These are phyloP conservation scores for Scutellaria baicalensis DNA, from an alignment of 257 asterid species.

Conservation along the genomic window DNA sequence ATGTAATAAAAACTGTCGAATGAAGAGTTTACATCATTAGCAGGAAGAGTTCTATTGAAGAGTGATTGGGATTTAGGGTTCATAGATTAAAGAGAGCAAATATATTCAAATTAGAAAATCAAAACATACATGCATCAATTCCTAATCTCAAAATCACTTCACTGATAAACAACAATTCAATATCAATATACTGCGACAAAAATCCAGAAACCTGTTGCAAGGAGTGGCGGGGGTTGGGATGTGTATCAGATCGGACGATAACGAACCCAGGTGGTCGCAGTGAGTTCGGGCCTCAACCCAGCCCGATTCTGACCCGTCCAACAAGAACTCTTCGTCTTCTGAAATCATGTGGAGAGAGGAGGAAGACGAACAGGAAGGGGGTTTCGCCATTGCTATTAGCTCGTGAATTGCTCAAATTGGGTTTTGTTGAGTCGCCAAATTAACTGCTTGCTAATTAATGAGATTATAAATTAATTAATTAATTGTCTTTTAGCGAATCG, in stretches of 20 bases:
- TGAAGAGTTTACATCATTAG: no score
- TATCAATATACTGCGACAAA: neutral
- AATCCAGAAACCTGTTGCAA: constrained; percentile 45
- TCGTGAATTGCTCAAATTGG: neutral
- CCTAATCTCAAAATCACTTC: neutral
- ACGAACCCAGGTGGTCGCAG: constrained; percentile 66
- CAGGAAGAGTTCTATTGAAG: neutral
- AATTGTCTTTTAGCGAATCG: no score
- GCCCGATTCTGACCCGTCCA: constrained; percentile 69
- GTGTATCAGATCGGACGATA: constrained; percentile 58
- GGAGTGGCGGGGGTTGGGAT: constrained; percentile 69
- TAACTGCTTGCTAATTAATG: neutral
- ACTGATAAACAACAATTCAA: neutral
- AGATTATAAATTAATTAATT: no score
- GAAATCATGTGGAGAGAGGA: constrained; percentile 19
- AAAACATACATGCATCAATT: neutral
- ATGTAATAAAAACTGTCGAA: no score
- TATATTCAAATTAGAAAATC: neutral
- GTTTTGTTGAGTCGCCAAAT: neutral
- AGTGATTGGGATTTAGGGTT: constrained; percentile 10
- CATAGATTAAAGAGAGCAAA: neutral
- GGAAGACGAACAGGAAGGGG: constrained; percentile 22
- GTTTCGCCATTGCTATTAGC: constrained; percentile 27
- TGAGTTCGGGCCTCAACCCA: constrained; percentile 88
- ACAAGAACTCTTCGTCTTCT: constrained; percentile 29